Evolutionary conservation across 192 early-diverging fungal species (phyloP).

Genomic region (Coemansia reversa): DNA sequence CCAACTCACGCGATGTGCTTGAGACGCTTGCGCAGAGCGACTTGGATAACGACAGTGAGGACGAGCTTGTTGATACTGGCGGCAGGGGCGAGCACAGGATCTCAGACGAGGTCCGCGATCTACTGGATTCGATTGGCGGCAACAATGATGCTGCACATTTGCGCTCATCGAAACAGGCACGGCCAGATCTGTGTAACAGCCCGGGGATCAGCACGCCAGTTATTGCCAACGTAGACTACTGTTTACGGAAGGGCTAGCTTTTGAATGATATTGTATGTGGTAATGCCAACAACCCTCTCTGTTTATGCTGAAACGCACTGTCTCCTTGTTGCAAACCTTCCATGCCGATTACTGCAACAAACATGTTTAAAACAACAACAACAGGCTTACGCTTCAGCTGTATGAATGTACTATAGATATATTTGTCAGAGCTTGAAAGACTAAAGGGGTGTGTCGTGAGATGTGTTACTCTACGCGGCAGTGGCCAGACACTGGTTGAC

Average conservation of each 20-base stretch:
- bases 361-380: no score
- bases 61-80: background rate
- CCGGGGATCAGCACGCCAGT: slow-evolving; percentile 41
- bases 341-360: no score
- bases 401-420: no score
- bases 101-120: slow-evolving; percentile 39
- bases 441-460: background rate
- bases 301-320: no score
- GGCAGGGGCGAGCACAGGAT: slow-evolving; percentile 13
- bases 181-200: slow-evolving; percentile 15
- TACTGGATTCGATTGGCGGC: slow-evolving; percentile 43
- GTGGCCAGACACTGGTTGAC: slow-evolving; percentile 88
- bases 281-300: no score
- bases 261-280: background rate
- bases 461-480: slow-evolving; percentile 17
- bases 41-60: background rate
- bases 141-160: background rate
- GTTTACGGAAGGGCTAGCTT: background rate
- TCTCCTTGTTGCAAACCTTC: no score
- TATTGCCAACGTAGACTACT: slow-evolving; percentile 29
- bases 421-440: background rate
- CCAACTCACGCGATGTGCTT: slow-evolving; percentile 10
- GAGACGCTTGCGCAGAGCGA: slow-evolving; percentile 8
- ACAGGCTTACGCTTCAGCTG: no score
- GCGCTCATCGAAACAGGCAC: background rate